Evolutionary conservation across 2,329 filamentous ascomycete species (phyloP).

Genomic region (Blastomyces parvus): DNA sequence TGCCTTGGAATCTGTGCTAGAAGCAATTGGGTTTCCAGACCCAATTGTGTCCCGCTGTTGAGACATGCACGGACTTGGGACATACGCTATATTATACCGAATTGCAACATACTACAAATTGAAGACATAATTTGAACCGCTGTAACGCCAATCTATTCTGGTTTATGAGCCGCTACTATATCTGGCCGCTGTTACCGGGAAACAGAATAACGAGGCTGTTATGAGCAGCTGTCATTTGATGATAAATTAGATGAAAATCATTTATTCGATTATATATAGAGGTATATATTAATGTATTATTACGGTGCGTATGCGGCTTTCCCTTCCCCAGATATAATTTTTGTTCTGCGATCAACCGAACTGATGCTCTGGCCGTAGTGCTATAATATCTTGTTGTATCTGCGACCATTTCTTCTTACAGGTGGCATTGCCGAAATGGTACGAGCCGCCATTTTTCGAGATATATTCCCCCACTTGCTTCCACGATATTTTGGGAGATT

Average conservation of each 20-base stretch:
- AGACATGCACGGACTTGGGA: neutral
- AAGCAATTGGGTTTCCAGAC: constrained; percentile 30
- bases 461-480: constrained; percentile 50
- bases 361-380: constrained; percentile 10
- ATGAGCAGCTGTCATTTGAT: neutral
- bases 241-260: neutral
- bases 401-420: constrained; percentile 55
- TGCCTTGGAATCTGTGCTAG: constrained; percentile 37
- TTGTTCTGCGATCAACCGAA: neutral
- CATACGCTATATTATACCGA: neutral
- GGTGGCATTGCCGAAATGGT: constrained; percentile 52
- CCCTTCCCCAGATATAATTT: neutral
- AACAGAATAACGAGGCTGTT: neutral
- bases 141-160: neutral
- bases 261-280: neutral
- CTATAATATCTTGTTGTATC: constrained; percentile 23
- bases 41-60: constrained; percentile 1
- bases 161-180: neutral
- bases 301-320: neutral
- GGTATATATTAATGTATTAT: neutral
- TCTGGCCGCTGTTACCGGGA: neutral
- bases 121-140: neutral
- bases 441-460: constrained; percentile 43
- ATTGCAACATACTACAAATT: neutral
- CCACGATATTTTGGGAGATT: constrained; percentile 45